A percentile compares a stretch with the other conserved stretches of the same genome.
These are phyloP conservation scores for Citropsis articulata DNA, from an alignment of 345 rosid genomes.

Conservation along the genomic window DNA sequence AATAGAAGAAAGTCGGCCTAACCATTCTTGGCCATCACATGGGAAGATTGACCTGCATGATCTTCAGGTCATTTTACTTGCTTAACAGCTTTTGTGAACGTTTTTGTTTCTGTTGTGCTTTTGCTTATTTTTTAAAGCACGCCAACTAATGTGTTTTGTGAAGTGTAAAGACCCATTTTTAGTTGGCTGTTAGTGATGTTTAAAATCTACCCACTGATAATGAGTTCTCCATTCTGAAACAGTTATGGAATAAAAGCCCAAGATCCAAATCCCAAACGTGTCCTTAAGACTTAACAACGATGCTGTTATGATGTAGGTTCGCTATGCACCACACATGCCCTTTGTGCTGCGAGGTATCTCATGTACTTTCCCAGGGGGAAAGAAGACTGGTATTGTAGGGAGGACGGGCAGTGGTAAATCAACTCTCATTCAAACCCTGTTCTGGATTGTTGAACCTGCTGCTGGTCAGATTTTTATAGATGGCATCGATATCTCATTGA, in stretches of 20 bases:
- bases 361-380: constrained; percentile 72
- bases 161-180: neutral
- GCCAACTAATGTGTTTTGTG: neutral
- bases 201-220: neutral
- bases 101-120: neutral
- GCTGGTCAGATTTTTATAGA: constrained; percentile 75
- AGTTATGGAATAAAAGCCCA: neutral
- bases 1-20: neutral
- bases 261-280: neutral
- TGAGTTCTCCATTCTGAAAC: neutral
- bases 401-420: constrained; percentile 94
- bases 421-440: constrained; percentile 80
- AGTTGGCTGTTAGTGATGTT: neutral
- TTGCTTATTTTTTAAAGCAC: neutral
- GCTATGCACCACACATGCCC: constrained; percentile 79
- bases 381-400: constrained; percentile 85
- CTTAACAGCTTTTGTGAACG: neutral
- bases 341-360: constrained; percentile 75
- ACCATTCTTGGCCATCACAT: neutral
- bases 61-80: constrained; percentile 11
- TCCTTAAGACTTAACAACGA: neutral
- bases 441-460: constrained; percentile 75
- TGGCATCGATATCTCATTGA: constrained; percentile 52
- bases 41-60: neutral
- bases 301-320: constrained; percentile 42